Evolutionary conservation across 2,329 filamentous ascomycete species (phyloP).

Genomic region (Neopestalotiopsis rosae): DNA sequence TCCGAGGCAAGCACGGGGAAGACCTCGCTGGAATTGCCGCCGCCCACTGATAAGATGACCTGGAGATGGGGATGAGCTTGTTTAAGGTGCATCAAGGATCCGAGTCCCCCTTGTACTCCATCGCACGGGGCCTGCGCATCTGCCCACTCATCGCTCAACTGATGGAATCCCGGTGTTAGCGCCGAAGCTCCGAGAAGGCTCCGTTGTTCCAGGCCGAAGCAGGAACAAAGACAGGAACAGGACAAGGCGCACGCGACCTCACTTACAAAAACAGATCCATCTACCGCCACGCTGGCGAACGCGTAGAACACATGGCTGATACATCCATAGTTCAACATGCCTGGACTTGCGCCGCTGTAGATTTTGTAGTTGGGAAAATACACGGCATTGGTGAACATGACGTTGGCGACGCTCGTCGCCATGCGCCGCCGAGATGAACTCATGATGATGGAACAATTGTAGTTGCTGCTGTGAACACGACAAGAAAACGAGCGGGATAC

Average conservation of each 20-base stretch:
- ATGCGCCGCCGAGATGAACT: conserved; percentile 52
- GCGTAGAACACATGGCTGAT: conserved; percentile 86
- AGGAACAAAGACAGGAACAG: not conserved
- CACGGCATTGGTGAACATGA: conserved; percentile 74
- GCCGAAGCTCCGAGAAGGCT: conserved; percentile 14
- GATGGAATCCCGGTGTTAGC: conserved; percentile 18
- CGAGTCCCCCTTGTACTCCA: conserved; percentile 72
- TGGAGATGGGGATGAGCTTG: conserved; percentile 72
- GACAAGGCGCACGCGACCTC: conserved; percentile 23
- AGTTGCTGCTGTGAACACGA: not conserved
- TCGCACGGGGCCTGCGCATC: conserved; percentile 76
- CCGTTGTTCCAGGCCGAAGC: conserved; percentile 17
- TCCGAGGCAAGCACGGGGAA: conserved; percentile 72
- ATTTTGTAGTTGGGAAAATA: conserved; percentile 85
- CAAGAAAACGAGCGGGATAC: not conserved
- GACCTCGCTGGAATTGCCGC: conserved; percentile 66
- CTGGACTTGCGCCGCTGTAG: conserved; percentile 75
- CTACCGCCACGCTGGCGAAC: conserved; percentile 74
- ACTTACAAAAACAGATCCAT: conserved; percentile 77
- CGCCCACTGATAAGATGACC: conserved; percentile 80
- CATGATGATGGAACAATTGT: conserved; percentile 36
- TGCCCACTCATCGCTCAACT: conserved; percentile 83
- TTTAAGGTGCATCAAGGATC: conserved; percentile 76
- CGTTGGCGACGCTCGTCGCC: conserved; percentile 48
- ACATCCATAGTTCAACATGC: conserved; percentile 74